Conservation (phyloP, 2,329 filamentous ascomycete genomes). For the Fusarium zealandicum region DNA sequence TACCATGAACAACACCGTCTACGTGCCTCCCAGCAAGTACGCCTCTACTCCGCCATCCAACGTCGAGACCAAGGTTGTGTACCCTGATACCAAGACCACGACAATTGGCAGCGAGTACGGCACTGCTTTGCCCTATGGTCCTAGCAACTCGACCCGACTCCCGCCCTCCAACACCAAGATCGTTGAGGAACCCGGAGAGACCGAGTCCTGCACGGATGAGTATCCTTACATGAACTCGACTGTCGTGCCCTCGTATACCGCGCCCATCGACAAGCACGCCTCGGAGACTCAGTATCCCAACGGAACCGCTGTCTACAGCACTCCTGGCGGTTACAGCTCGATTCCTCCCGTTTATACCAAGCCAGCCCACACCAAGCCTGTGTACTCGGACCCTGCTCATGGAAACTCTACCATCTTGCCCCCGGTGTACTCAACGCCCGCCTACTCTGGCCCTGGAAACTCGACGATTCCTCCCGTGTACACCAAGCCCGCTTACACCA, state of each 20-base stretch:
- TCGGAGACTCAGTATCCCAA: constrained; percentile 5
- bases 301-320: constrained; percentile 13
- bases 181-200: constrained; percentile 3
- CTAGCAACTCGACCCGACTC: constrained; percentile 20
- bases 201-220: constrained; percentile 4
- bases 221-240: constrained; percentile 32
- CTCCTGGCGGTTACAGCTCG: constrained; percentile 12
- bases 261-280: constrained; percentile 7
- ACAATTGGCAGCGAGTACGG: constrained; percentile 9
- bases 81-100: background rate
- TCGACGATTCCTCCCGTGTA: background rate
- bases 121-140: constrained; percentile 9
- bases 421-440: constrained; percentile 12
- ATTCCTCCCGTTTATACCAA: constrained; percentile 8
- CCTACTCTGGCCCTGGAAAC: background rate
- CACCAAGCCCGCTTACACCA: constrained; percentile 4
- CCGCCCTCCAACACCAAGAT: constrained; percentile 9
- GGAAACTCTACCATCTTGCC: constrained; percentile 22
- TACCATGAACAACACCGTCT: constrained; percentile 14
- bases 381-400: constrained; percentile 14
- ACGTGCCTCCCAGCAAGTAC: constrained; percentile 18
- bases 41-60: constrained; percentile 23
- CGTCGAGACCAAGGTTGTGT: background rate
- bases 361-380: constrained; percentile 18
- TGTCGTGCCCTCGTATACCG: constrained; percentile 13